Percentiles rank a stretch among this genome's conserved stretches.
phyloP scores from a whole-genome alignment of 192 early-diverging fungal species.

The Linnemannia hyalina region DNA sequence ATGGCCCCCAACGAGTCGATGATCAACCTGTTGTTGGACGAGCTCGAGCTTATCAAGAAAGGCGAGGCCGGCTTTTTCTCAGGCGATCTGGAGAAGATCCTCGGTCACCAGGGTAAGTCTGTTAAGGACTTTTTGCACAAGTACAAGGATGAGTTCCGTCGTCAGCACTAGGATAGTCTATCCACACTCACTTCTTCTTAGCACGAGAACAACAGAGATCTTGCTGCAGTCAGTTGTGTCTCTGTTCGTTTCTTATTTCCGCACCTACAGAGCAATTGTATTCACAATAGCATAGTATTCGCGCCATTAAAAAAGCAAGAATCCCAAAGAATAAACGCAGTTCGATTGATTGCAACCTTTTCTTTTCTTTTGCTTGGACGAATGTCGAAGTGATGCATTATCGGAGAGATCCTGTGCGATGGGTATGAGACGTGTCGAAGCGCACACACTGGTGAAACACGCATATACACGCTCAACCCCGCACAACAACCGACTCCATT shows the following conservation, averaged over 20 bases:
- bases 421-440: not conserved
- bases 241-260: too few relatives aligned
- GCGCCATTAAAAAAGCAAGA: too few relatives aligned
- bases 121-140: constrained; percentile 34
- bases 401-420: not conserved
- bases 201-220: not conserved
- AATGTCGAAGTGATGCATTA: not conserved
- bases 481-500: not conserved
- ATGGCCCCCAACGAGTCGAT: constrained; percentile 16
- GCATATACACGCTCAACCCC: not conserved
- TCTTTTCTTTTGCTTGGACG: not conserved
- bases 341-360: not conserved
- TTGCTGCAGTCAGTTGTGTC: not conserved
- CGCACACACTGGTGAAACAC: not conserved
- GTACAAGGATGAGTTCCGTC: constrained; percentile 31
- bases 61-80: constrained; percentile 34
- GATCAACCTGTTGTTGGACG: constrained; percentile 33
- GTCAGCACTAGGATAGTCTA: not conserved
- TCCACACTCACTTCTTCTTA: not conserved
- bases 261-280: too few relatives aligned
- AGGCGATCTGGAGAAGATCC: constrained; percentile 35
- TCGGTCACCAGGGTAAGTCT: constrained; percentile 21
- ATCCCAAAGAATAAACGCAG: too few relatives aligned
- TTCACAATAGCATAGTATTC: too few relatives aligned
- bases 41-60: constrained; percentile 28